These are phyloP conservation scores for Chlorella sp. DNA, from an alignment of 139 green algal genomes.

Conservation along the genomic window DNA sequence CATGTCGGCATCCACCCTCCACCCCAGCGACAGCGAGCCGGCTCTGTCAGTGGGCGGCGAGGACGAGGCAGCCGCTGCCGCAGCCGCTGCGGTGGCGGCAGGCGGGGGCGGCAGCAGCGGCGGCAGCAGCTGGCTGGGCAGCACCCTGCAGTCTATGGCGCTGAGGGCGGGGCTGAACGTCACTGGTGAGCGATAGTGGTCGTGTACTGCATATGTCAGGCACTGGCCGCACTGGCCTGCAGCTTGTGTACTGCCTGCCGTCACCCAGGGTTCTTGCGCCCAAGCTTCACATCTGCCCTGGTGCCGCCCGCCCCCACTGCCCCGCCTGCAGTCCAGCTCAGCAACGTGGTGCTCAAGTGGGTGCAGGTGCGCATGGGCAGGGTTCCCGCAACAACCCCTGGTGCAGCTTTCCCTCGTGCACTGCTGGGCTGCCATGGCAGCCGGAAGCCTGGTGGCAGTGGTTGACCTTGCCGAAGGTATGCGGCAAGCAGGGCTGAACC, in stretches of 20 bases:
- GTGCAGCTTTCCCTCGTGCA: no score
- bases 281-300: background rate
- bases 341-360: slow-evolving; percentile 58
- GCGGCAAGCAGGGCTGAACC: no score
- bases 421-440: no score
- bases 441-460: no score
- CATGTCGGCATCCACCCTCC: background rate
- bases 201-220: background rate
- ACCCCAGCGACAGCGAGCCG: background rate
- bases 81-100: background rate
- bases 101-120: background rate
- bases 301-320: no score
- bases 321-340: slow-evolving; percentile 38
- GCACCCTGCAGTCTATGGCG: slow-evolving; percentile 43
- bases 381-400: no score
- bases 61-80: background rate
- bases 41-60: background rate
- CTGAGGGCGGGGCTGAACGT: slow-evolving; percentile 54
- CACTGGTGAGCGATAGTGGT: background rate
- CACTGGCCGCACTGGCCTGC: background rate
- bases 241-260: background rate
- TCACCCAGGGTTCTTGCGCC: no score
- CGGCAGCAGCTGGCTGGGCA: slow-evolving; percentile 33
- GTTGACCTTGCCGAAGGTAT: no score
- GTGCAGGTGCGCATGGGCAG: background rate